Evolutionary conservation across 345 rosid species (phyloP).

Genomic region (Cardamine resedifolia): DNA sequence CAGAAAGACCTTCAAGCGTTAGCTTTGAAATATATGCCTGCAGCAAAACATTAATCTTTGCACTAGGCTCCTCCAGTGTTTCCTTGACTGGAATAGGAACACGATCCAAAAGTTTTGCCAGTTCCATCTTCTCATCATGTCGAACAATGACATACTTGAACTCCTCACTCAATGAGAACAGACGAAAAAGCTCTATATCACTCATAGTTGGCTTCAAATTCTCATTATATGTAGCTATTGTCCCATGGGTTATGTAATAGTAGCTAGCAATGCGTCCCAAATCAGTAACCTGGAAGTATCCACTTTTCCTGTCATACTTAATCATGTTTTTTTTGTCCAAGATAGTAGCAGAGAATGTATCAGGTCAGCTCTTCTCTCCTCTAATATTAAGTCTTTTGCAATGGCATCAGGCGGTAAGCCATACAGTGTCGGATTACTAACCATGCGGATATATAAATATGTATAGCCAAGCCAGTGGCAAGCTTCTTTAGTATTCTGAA

Average conservation of each 20-base stretch:
- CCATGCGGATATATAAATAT: constrained; percentile 69
- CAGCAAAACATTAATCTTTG: constrained; percentile 85
- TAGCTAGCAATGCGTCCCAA: constrained; percentile 96
- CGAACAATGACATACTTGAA: constrained; percentile 86
- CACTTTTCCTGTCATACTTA: constrained; percentile 80
- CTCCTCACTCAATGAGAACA: constrained; percentile 88
- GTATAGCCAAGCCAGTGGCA: constrained; percentile 93
- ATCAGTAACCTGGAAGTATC: constrained; percentile 86
- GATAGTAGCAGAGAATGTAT: constrained; percentile 78
- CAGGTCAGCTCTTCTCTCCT: constrained; percentile 93
- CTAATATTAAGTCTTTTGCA: constrained; percentile 53
- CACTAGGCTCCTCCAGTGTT: constrained; percentile 84
- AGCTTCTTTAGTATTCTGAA: constrained; percentile 90
- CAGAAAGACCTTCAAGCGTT: constrained; percentile 85
- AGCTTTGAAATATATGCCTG: constrained; percentile 85
- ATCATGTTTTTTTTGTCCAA: constrained; percentile 84
- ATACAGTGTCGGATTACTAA: constrained; percentile 77
- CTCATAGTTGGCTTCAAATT: constrained; percentile 92
- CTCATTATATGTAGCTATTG: constrained; percentile 78
- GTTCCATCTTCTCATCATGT: constrained; percentile 94
- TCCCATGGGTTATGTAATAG: constrained; percentile 77
- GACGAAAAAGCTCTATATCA: constrained; percentile 69
- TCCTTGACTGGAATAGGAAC: constrained; percentile 91
- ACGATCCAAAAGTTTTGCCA: constrained; percentile 77
- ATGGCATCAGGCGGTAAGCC: constrained; percentile 78